A percentile compares a stretch with the other conserved stretches of the same genome.
These are phyloP conservation scores for Malassezia sp. DNA, from an alignment of 1,284 basidiomycete genomes.

Conservation along the genomic window DNA sequence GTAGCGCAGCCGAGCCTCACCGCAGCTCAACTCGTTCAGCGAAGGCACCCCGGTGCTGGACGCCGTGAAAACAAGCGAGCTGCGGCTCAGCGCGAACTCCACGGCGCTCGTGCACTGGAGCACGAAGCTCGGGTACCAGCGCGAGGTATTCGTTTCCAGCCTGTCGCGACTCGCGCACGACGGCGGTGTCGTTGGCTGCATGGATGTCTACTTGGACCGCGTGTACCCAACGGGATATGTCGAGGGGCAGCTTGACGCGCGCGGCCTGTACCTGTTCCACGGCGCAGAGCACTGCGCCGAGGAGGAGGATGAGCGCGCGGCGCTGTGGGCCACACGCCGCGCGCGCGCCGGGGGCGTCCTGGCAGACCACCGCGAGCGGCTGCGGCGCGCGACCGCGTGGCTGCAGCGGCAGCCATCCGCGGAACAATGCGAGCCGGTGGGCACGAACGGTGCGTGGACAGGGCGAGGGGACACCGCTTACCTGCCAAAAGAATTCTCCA, in stretches of 20 bases:
- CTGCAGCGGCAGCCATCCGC: conserved; percentile 23
- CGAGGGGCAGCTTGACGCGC: conserved; percentile 27
- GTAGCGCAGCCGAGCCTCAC: background rate
- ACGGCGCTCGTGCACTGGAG: conserved; percentile 78
- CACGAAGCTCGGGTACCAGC: conserved; percentile 65
- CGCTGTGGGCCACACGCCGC: conserved; percentile 55
- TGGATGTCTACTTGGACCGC: conserved; percentile 67
- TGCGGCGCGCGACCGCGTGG: conserved; percentile 7
- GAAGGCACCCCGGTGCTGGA: conserved; percentile 75
- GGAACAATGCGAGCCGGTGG: conserved; percentile 1
- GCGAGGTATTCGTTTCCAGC: conserved; percentile 58
- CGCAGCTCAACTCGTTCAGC: conserved; percentile 19
- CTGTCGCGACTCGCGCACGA: conserved; percentile 68
- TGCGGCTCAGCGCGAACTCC: conserved; percentile 70
- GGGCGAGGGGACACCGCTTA: too few species aligned
- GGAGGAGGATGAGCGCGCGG: conserved; percentile 53
- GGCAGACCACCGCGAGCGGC: conserved; percentile 10
- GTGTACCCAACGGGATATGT: conserved; percentile 49
- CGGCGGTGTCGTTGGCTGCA: conserved; percentile 64
- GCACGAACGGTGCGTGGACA: background rate
- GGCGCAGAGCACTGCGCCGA: conserved; percentile 48
- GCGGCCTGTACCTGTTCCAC: conserved; percentile 2
- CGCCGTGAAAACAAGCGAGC: conserved; percentile 58
- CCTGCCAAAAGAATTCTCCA: too few species aligned
- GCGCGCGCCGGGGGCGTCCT: conserved; percentile 16